Evolutionary conservation across 2,329 filamentous ascomycete species (phyloP).

Genomic region (Rugonectria rugulosa): DNA sequence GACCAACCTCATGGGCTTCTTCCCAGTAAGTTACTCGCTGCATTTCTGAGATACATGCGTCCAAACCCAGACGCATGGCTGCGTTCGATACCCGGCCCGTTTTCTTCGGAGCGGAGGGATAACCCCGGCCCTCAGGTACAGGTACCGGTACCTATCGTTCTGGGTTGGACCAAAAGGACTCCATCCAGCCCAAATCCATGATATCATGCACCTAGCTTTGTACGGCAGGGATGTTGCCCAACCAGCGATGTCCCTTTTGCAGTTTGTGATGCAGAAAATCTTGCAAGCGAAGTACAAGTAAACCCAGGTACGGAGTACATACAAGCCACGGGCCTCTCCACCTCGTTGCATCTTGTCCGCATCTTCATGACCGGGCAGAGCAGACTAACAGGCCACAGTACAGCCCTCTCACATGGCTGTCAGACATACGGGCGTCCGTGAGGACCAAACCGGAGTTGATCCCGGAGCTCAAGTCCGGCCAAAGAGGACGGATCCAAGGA

Average conservation of each 20-base stretch:
- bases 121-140: constrained; percentile 1
- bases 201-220: constrained; percentile 26
- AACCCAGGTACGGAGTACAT: not conserved
- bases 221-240: too few relatives aligned
- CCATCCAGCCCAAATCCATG: constrained; percentile 8
- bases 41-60: constrained; percentile 1
- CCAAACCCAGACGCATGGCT: not conserved
- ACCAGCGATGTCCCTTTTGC: too few relatives aligned
- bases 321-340: constrained; percentile 17
- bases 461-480: constrained; percentile 32
- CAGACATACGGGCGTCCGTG: not conserved
- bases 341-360: constrained; percentile 21
- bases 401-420: constrained; percentile 15
- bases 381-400: too few relatives aligned
- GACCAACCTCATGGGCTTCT: not conserved
- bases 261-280: constrained; percentile 2
- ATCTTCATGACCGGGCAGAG: not conserved
- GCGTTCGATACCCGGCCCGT: constrained; percentile 11
- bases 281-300: not conserved
- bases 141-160: too few relatives aligned
- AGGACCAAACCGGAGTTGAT: constrained; percentile 24
- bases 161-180: too few relatives aligned
- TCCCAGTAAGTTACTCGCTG: not conserved
- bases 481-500: not conserved
- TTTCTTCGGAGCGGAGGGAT: constrained; percentile 5